These are phyloP conservation scores for Tetrahymena borealis DNA, from an alignment of 73 alveolate genomes.

Conservation along the genomic window DNA sequence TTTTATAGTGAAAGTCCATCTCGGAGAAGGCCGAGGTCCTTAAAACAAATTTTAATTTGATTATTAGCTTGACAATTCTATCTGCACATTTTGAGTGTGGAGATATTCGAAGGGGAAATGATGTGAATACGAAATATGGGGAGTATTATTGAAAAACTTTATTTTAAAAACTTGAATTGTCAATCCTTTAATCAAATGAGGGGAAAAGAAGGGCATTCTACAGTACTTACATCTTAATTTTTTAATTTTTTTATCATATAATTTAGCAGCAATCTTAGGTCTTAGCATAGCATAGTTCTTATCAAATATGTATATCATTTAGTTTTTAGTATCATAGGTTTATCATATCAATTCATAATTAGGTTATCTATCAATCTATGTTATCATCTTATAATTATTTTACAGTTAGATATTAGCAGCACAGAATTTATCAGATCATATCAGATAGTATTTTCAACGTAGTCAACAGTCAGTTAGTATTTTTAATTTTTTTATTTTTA, in stretches of 20 bases:
- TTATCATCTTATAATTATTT: no score
- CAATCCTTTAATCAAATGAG: background rate
- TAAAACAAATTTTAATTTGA: background rate
- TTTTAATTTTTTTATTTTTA: background rate
- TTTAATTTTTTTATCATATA: background rate
- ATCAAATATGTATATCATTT: background rate
- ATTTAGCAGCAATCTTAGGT: background rate
- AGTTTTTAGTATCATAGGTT: no score
- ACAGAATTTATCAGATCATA: background rate
- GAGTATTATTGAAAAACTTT: background rate
- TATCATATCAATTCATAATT: no score
- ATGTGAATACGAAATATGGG: background rate
- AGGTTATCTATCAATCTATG: no score
- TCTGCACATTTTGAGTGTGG: background rate
- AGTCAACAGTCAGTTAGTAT: background rate
- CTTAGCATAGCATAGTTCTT: background rate
- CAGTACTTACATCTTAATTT: background rate
- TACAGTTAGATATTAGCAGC: background rate
- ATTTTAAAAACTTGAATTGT: background rate
- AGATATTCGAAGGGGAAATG: background rate
- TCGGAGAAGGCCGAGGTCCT: constrained; percentile 5
- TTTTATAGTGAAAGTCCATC: background rate
- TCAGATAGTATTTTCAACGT: background rate
- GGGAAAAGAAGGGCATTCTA: background rate
- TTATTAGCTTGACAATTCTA: background rate